These are phyloP conservation scores for Trichophyton verrucosum DNA, from an alignment of 2,329 filamentous ascomycete genomes.

Conservation along the genomic window DNA sequence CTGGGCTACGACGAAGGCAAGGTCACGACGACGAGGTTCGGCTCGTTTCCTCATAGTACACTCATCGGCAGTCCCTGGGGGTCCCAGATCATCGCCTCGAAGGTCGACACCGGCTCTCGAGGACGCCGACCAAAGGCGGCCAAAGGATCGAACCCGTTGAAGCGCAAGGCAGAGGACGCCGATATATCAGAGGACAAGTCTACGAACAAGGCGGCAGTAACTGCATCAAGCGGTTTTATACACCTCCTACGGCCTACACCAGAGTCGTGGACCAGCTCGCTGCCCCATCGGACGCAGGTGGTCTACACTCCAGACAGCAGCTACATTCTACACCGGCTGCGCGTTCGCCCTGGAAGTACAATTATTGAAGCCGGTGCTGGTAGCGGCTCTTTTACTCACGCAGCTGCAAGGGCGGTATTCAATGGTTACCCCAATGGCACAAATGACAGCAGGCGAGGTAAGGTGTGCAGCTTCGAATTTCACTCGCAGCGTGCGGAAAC, in stretches of 20 bases:
- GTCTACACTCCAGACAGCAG: constrained; percentile 44
- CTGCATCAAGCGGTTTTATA: constrained; percentile 36
- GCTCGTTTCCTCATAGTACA: constrained; percentile 73
- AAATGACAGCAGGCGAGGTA: constrained; percentile 24
- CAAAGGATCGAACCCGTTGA: constrained; percentile 7
- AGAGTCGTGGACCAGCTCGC: constrained; percentile 39
- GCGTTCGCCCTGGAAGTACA: constrained; percentile 34
- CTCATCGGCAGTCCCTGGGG: constrained; percentile 75
- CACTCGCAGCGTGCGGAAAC: constrained; percentile 33
- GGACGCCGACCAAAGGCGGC: constrained; percentile 49
- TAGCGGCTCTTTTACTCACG: constrained; percentile 42
- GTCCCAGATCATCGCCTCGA: constrained; percentile 76
- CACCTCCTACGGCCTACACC: constrained; percentile 39
- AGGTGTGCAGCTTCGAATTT: constrained; percentile 41
- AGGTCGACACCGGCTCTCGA: constrained; percentile 82
- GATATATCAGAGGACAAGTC: constrained; percentile 22
- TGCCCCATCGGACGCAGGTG: constrained; percentile 41
- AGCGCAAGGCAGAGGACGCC: constrained; percentile 23
- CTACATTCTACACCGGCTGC: constrained; percentile 39
- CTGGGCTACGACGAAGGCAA: constrained; percentile 64
- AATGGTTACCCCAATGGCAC: constrained; percentile 29
- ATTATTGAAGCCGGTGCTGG: constrained; percentile 42
- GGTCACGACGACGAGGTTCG: constrained; percentile 84
- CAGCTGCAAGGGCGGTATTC: constrained; percentile 38
- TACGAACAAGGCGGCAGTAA: constrained; percentile 22